Evolutionary conservation across 2,329 filamentous ascomycete species (phyloP).

Genomic region (Triangularia setosa): DNA sequence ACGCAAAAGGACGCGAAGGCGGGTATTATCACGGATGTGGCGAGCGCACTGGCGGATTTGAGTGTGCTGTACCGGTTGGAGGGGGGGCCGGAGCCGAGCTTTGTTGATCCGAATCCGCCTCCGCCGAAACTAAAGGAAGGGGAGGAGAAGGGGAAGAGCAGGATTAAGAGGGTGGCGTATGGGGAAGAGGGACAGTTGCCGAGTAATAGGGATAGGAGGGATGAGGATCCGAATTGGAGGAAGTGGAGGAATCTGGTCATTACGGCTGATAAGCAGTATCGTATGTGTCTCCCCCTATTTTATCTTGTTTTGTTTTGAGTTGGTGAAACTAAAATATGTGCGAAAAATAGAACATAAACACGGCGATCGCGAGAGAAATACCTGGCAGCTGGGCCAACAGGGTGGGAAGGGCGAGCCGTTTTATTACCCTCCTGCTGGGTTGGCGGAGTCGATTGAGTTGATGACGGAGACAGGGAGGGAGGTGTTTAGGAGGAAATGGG

Average conservation of each 20-base stretch:
- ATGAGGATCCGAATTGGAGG: conserved; percentile 27
- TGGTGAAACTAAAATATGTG: background rate
- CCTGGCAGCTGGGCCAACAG: conserved; percentile 49
- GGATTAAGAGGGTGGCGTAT: background rate
- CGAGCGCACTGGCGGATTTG: conserved; percentile 43
- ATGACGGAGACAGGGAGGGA: conserved; percentile 43
- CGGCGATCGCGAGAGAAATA: conserved; percentile 42
- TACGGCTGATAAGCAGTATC: conserved; percentile 37
- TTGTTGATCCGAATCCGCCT: conserved; percentile 34
- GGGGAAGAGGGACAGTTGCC: conserved; percentile 12
- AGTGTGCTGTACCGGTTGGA: conserved; percentile 43
- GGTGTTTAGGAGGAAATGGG: conserved; percentile 41
- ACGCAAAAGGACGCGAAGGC: conserved; percentile 36
- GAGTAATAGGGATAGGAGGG: conserved; percentile 15
- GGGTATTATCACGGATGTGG: conserved; percentile 45
- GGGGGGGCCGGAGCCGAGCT: conserved; percentile 31
- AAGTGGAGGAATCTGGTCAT: conserved; percentile 20
- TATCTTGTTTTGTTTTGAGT: background rate
- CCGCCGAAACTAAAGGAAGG: conserved; percentile 12
- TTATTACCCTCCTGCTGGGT: conserved; percentile 45
- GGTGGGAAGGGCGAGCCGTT: conserved; percentile 52
- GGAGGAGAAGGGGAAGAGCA: conserved; percentile 10
- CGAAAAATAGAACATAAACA: conserved; percentile 36
- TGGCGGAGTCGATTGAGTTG: conserved; percentile 42
- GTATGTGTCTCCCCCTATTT: background rate